Percentiles rank a stretch among this genome's conserved stretches.
Conservation (phyloP, 345 rosid species). For the Salix koriyanagi region DNA sequence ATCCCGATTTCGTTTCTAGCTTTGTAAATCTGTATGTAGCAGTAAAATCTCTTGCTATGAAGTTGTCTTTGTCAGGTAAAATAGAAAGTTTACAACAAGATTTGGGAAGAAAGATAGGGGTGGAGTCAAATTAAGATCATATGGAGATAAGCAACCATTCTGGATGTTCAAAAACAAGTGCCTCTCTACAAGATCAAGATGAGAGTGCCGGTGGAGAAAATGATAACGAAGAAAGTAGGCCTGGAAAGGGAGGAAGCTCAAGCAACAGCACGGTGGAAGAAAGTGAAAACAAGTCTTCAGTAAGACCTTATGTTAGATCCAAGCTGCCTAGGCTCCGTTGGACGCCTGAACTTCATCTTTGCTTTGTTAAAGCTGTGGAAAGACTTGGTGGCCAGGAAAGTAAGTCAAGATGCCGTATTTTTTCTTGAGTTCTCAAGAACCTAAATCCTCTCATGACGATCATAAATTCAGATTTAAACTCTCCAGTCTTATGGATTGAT, state of each 20-base stretch:
- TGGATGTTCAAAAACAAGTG: conserved; percentile 34
- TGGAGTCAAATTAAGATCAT: not conserved
- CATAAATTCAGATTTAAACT: too few relatives aligned
- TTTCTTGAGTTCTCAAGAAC: too few relatives aligned
- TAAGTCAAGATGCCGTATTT: not conserved
- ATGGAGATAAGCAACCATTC: conserved; percentile 25
- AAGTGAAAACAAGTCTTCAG: conserved; percentile 49
- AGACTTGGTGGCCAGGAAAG: conserved; percentile 32
- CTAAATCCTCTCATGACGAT: too few relatives aligned
- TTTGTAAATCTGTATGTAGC: not conserved
- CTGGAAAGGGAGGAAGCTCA: conserved; percentile 45
- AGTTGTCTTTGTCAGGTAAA: not conserved
- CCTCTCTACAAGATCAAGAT: conserved; percentile 14
- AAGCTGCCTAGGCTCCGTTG: conserved; percentile 33
- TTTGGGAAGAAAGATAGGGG: not conserved
- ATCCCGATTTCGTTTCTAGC: conserved; percentile 11
- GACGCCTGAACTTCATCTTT: conserved; percentile 35
- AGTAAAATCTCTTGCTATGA: not conserved
- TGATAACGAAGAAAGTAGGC: conserved; percentile 33
- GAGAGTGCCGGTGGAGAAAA: conserved; percentile 32
- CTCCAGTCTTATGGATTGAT: not conserved
- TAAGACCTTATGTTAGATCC: conserved; percentile 33
- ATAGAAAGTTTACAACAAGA: not conserved
- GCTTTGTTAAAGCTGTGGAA: conserved; percentile 28
- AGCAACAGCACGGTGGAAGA: conserved; percentile 89